Base-by-base conservation (phyloP, 352 stramenopile species). In the Thalassiosira ordinaria region DNA sequence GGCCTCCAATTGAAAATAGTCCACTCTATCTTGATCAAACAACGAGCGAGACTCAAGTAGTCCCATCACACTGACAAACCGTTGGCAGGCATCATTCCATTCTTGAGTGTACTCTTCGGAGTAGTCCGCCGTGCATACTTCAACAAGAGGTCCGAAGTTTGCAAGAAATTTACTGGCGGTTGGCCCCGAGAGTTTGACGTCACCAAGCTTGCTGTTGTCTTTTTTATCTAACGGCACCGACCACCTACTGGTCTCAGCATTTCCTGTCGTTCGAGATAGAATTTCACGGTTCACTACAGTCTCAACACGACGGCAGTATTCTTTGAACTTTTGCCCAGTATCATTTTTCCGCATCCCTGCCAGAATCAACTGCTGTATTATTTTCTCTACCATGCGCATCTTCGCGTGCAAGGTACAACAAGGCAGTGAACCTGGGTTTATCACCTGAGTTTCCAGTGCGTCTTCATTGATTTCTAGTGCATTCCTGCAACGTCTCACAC, bases 201-300 rank as follows among this genome's bases (percentile, higher is more conserved):
- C 52, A 26, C 52, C 52, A 39, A 61, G 52, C 52, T 61, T 61
- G 26, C 44, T 61, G 8, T 3, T 1, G n/a, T 61, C 52, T 27
- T 61, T 61, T 14, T 61, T 61, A 41, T 44, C 52, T 14, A 61
- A 41, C 6, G 52, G 52, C 9, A 44, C 24, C 9, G 11, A 22
- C 52, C 52, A 61, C 27, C 44, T 24, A 9, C 52, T 27, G 26
- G 5, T 61, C 14, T 33, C 22, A 1, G 13, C 16, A 24, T 61
- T 61, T 13, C 13, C 1, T 1, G 9, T 26, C 9, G 26, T 44
- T 8, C 52, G 52, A 14, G 1, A 7, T 3, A 61, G 22, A 7
- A 61, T 41, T 2, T 61, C n/a, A 2, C 13, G 5, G 18, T 61
- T 61, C 8, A 61, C 52, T n/a, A 24, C 52, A 22, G 5, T 13